Evolutionary conservation across 352 stramenopile species (phyloP).

Genomic region (Thalassiosira hispida): DNA sequence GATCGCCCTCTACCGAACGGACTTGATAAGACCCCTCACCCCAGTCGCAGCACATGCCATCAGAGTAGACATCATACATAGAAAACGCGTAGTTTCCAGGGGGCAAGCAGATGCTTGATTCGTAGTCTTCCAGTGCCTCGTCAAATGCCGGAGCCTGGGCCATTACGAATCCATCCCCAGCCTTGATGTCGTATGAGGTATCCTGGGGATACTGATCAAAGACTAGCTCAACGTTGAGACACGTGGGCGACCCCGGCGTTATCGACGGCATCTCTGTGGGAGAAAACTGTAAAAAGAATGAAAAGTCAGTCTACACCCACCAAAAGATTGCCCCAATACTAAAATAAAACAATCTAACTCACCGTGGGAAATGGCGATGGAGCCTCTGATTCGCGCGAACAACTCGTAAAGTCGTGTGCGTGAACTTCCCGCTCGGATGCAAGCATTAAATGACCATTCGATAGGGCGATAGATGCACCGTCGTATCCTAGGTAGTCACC

Average conservation of each 20-base stretch:
- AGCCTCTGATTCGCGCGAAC: slow-evolving; percentile 4
- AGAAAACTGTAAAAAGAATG: too few relatives aligned
- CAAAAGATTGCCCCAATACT: not conserved
- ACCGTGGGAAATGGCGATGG: not conserved
- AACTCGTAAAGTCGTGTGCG: slow-evolving; percentile 21
- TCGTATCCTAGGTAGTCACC: slow-evolving; percentile 24
- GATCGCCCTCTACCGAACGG: not conserved
- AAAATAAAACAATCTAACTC: not conserved
- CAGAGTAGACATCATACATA: not conserved
- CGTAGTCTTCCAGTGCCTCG: not conserved
- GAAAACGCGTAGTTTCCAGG: slow-evolving; percentile 1
- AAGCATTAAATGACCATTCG: slow-evolving; percentile 17
- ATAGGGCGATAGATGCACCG: slow-evolving; percentile 4
- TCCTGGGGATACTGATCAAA: slow-evolving; percentile 9
- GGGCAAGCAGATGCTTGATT: slow-evolving; percentile 2
- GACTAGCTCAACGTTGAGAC: not conserved
- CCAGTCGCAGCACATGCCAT: slow-evolving; percentile 8
- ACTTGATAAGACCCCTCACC: not conserved
- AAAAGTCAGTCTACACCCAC: too few relatives aligned
- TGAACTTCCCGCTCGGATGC: slow-evolving; percentile 4
- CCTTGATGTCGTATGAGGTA: slow-evolving; percentile 1
- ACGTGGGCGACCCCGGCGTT: not conserved
- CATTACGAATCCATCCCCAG: not conserved
- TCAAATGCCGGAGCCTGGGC: not conserved
- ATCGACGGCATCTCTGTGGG: not conserved